Percentiles rank a stretch among this genome's conserved stretches.
These are phyloP conservation scores for Yamadazyma olivae DNA, from an alignment of 805 yeast species.

Conservation along the genomic window DNA sequence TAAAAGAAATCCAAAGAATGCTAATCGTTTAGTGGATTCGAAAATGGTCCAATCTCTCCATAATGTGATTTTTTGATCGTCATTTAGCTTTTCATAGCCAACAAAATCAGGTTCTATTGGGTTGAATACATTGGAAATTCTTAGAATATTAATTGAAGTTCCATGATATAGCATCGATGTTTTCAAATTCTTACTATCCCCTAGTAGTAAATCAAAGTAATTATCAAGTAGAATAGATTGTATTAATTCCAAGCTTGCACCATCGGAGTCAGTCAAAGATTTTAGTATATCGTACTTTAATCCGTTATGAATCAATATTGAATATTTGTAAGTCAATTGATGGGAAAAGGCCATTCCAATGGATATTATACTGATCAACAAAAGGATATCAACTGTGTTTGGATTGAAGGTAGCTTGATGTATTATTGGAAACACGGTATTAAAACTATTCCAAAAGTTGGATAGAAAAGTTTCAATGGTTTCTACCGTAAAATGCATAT, in stretches of 20 bases:
- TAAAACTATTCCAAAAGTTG: slow-evolving; percentile 9
- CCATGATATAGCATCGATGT: background rate
- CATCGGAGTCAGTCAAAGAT: background rate
- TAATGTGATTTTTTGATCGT: background rate
- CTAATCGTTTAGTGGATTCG: background rate
- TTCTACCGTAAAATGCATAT: background rate
- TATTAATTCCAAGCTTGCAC: slow-evolving; percentile 12
- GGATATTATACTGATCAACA: slow-evolving; percentile 9
- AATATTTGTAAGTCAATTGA: slow-evolving; percentile 1
- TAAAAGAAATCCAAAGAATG: background rate
- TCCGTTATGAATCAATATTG: slow-evolving; percentile 6
- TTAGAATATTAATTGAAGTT: background rate
- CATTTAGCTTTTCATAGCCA: background rate
- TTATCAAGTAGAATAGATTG: background rate
- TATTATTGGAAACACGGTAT: slow-evolving; percentile 8
- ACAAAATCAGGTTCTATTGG: background rate
- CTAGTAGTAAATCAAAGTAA: background rate
- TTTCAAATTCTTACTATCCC: background rate
- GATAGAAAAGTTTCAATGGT: background rate
- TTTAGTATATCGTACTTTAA: slow-evolving; percentile 23
- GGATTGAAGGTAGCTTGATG: slow-evolving; percentile 11
- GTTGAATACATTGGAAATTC: background rate
- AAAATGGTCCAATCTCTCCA: background rate
- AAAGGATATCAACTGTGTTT: slow-evolving; percentile 3
- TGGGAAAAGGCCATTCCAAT: slow-evolving; percentile 4